Conservation (phyloP, 1,284 basidiomycete species). For the Trichosporon faecale region DNA sequence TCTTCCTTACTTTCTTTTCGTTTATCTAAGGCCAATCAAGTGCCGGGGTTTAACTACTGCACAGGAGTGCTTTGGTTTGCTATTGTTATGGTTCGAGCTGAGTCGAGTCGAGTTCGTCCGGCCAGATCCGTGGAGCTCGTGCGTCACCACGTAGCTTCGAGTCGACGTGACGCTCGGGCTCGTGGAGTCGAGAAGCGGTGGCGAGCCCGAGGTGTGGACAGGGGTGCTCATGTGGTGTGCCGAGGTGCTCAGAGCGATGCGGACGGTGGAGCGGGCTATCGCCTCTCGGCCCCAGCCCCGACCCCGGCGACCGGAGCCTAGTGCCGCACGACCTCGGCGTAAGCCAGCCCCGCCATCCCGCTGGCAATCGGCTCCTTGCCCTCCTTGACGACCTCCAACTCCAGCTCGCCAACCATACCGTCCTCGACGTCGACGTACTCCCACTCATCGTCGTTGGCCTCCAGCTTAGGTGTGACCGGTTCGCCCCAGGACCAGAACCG, state of each 20-base stretch:
- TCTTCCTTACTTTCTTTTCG: neutral
- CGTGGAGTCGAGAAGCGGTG: too few species aligned
- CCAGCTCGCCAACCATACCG: slow-evolving; percentile 42
- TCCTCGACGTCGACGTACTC: slow-evolving; percentile 39
- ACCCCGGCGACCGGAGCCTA: too few species aligned
- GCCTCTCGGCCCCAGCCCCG: too few species aligned
- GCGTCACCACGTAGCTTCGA: too few species aligned
- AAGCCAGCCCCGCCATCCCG: neutral
- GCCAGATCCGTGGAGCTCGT: neutral
- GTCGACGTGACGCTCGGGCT: too few species aligned
- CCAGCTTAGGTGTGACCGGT: slow-evolving; percentile 12
- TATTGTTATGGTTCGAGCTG: too few species aligned
- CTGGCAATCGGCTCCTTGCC: neutral
- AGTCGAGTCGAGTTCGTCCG: neutral
- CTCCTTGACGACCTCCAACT: slow-evolving; percentile 27
- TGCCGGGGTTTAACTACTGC: neutral
- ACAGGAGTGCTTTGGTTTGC: neutral
- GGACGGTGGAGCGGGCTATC: too few species aligned
- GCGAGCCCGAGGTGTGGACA: too few species aligned
- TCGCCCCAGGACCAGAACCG: slow-evolving; percentile 23
- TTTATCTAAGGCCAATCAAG: neutral
- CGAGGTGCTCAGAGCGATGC: too few species aligned
- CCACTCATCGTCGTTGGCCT: slow-evolving; percentile 42
- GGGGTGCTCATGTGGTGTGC: too few species aligned
- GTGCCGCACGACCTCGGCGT: neutral